A percentile compares a stretch with the other conserved stretches of the same genome.
phyloP scores from a whole-genome alignment of 176 grass and related monocot species.

The Lolium multiflorum region DNA sequence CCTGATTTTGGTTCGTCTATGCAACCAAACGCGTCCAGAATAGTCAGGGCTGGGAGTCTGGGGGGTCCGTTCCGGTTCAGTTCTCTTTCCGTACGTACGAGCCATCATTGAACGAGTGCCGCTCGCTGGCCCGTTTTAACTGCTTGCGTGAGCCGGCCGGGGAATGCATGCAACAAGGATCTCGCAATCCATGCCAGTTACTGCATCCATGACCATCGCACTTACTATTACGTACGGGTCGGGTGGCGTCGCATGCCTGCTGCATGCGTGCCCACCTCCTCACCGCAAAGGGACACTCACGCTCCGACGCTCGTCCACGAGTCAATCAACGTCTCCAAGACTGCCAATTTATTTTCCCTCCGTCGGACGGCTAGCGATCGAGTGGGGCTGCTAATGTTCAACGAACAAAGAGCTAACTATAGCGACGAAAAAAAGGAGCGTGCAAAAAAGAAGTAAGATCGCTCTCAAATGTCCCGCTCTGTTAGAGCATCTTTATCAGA shows the following conservation, averaged over 20 bases:
- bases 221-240: no score
- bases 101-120: not conserved
- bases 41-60: no score
- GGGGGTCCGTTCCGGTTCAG: not conserved
- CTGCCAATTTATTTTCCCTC: not conserved
- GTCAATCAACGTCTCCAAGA: not conserved
- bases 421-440: no score
- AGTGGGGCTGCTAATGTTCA: no score
- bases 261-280: not conserved
- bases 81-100: not conserved
- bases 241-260: not conserved
- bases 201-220: not conserved
- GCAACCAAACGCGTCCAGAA: no score
- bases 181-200: not conserved
- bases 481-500: no score
- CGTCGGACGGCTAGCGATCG: not conserved
- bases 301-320: not conserved
- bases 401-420: no score
- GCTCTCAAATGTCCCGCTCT: no score
- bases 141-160: not conserved
- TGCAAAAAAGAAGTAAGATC: no score
- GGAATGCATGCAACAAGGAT: slow-evolving; percentile 16
- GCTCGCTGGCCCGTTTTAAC: slow-evolving; percentile 18
- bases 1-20: no score
- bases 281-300: not conserved